Evolutionary conservation across 257 asterid species (phyloP).

Genomic region (Nicotiana paniculata): DNA sequence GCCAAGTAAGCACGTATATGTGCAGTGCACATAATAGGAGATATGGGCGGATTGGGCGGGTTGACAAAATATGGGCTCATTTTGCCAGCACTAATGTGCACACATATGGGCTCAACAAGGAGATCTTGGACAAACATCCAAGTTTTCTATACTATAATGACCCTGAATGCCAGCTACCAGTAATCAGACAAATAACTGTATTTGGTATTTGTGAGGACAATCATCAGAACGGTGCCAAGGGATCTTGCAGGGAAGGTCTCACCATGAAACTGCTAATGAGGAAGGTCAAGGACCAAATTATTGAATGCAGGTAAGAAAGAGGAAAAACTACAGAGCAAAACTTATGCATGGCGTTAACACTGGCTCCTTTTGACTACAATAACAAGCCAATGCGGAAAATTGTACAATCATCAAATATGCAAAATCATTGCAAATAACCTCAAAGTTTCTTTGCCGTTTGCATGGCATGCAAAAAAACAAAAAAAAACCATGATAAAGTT

Average conservation of each 20-base stretch:
- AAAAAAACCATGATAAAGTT: no score
- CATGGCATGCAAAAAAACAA: no score
- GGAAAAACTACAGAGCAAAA: neutral
- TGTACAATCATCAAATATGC: neutral
- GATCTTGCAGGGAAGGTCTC: neutral
- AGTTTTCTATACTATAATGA: neutral
- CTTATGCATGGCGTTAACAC: neutral
- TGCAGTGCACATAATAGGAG: no score
- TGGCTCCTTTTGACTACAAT: neutral
- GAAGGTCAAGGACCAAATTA: neutral
- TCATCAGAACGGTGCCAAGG: neutral
- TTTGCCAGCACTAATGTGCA: neutral
- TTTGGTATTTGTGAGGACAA: no score
- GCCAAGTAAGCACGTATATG: neutral
- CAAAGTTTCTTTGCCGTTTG: neutral
- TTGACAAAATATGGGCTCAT: no score
- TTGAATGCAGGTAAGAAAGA: neutral
- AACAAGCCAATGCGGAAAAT: neutral
- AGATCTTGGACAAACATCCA: neutral
- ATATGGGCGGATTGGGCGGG: no score
- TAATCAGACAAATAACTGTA: no score
- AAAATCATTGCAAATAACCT: neutral
- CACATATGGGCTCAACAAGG: neutral
- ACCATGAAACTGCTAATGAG: neutral
- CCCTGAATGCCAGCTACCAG: neutral